Evolutionary conservation across 495 filamentous ascomycete genomes (phyloP), one percentile per base, ranked within the genome.

Genomic region (Aspergillus taichungensis): DNA sequence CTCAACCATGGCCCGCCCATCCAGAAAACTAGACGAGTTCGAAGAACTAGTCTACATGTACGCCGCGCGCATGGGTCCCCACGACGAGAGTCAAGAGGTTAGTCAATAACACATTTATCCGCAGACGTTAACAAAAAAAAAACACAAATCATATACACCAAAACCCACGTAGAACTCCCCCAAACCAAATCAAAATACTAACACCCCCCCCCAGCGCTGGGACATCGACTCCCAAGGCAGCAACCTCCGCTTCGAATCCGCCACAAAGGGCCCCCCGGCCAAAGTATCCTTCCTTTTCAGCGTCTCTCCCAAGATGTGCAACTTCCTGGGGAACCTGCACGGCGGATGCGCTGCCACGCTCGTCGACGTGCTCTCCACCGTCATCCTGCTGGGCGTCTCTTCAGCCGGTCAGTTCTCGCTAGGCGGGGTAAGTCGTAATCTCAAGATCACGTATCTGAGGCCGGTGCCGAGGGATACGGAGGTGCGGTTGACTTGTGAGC

Each of bases 291-390:
- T 62, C 46, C 56, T 59, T 1, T 71, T 79, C 47, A 77, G 63
- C 30, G 67, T 83, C 24, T 63, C 73, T 11, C 69, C 71, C 0
- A 37, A 63, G 3, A 74, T 84, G 46, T 69, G 65, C 64, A 88
- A 88, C 58, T 59, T 66, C 8, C 43, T 80, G 8, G 66, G 66
- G 0, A 84, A 73, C 58, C 63, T 91, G 9, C 85, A 88, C 54
- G 85, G 86, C 32, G 86, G 84, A 5, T 82, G 77, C 51, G 69
- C 74, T 0, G 76, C 85, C 0, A 79, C 82, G 0, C 58, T 88
- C 2, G 79, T 87, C 53, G 84, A 88, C 57, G 57, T 77, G 13
- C 75, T 81, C 51, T 85, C 85, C 0, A 76, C 75, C 4, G 54
- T 67, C n/a, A 67, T 78, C 10, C 60, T 88, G 12, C 55, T 73